Base-by-base conservation (phyloP, 805 yeast species). In the Myxozyma geophila region DNA sequence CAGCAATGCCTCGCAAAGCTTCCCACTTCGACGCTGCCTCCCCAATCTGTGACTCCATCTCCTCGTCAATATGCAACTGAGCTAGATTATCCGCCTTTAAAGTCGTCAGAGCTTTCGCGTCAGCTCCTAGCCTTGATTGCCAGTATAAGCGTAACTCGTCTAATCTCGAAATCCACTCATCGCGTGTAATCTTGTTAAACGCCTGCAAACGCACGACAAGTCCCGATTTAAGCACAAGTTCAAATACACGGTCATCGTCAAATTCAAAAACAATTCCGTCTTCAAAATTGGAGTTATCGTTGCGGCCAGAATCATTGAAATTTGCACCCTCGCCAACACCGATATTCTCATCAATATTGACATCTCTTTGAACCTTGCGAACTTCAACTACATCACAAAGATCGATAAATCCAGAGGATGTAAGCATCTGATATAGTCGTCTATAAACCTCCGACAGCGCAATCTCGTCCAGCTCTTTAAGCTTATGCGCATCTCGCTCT, bases 361-460 rank as follows among this genome's bases (percentile, higher is more conserved):
- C 60, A 17, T 55, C 59, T 55, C 70, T 53, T 37, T 71, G 73
- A 46, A 77, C 76, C 23, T 33, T 63, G 64, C 2, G 75, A 36
- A 46, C 71, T 63, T 63, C 63, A 15, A 41, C 54, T 12, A 67
- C 68, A 40, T 67, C 70, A 33, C 67, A 56, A 58, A 92, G 67
- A 71, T 91, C 90, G 7, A 92, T 70, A 13, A 88, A 75, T 0
- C 86, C 86, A 36, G 83, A 82, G 0, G 96, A 82, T 57, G 82
- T 82, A 0, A 84, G 73, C 5, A 90, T 74, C 59, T 83, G 82
- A 28, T 80, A 78, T 0, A 85, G 75, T 57, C 87, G 80, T 62
- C 98, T 79, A 64, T 87, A 86, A 48, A 83, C 82, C 66, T 90
- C 93, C 35, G 80, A 78, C n/a, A 85, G 68, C 0, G 96, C 96